Evolutionary conservation across 768 basidiomycete genomes (phyloP), one percentile per base, ranked within the genome.

Genomic region (Plicaturopsis crispa): DNA sequence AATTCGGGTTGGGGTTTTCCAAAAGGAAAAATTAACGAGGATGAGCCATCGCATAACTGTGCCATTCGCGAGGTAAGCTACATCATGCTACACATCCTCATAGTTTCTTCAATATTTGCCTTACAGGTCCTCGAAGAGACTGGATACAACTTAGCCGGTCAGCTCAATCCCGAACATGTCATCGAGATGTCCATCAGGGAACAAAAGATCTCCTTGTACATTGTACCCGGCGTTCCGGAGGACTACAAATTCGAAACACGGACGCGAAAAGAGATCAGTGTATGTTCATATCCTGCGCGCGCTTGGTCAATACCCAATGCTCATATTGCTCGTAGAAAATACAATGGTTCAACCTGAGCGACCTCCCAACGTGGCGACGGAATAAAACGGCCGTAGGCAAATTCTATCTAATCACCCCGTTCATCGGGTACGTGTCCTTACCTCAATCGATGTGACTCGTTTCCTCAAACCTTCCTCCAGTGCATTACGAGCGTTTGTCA

Each of bases 1-100:
- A 87, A 84, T 14, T 87, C 96, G 2, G 89, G 91, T 5, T 99
- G 96, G 96, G 85, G 90, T n/a, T 99, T 98, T 60, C 96, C 96
- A 5, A 88, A 94, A 56, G 96, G 96, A n/a, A 99, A 99, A 65
- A 98, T 98, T 59, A 99, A 99, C 51, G 83, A 93, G 56, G 76
- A 85, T 43, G 96, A 99, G 56, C 78, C 83, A 6, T 75, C 81
- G 40, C 72, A 74, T 35, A 73, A 71, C 39, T 99, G 96, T 60
- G 96, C 94, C 2, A 72, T 87, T 38, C 80, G 96, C 58, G 96
- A 99, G 67, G 94, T 93, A 45, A 39, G 76, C n/a, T n/a, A n/a
- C n/a, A n/a, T n/a, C n/a, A n/a, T n/a, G n/a, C n/a, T n/a, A n/a
- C n/a, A n/a, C 43, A 21, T 52, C 7, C 6, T 42, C 37, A 38